Conservation (phyloP, 2,329 filamentous ascomycete genomes). For the Arthrobotrys pseudoclavata region DNA sequence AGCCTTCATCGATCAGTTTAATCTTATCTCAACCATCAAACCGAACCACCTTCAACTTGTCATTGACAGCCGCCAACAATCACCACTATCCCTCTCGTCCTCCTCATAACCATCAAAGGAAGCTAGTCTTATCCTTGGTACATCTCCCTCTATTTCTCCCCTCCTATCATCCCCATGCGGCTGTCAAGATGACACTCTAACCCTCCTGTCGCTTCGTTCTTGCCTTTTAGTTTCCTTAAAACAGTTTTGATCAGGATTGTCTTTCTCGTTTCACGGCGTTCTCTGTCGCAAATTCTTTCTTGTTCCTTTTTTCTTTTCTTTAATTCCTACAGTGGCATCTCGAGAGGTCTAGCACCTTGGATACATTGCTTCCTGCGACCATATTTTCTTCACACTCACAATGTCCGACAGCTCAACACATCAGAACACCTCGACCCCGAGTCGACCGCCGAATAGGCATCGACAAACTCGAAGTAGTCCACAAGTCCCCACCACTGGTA, state of each 20-base stretch:
- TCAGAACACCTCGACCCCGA: conserved; percentile 38
- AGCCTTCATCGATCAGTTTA: conserved; percentile 11
- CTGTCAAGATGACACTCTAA: conserved; percentile 58
- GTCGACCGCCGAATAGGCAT: conserved; percentile 45
- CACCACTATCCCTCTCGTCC: conserved; percentile 11
- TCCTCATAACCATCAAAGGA: not conserved
- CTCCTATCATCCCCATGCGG: conserved; percentile 3
- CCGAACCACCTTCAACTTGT: not conserved
- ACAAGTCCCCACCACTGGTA: conserved; percentile 39
- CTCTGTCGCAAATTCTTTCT: conserved; percentile 21
- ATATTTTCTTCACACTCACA: conserved; percentile 26
- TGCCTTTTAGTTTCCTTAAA: conserved; percentile 42
- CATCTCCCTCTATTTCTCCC: conserved; percentile 17
- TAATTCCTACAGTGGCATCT: conserved; percentile 8
- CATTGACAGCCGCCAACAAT: not conserved
- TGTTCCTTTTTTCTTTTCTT: conserved; percentile 2
- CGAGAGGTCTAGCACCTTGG: conserved; percentile 12
- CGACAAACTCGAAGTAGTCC: conserved; percentile 44
- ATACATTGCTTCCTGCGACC: not conserved
- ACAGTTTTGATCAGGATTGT: conserved; percentile 33
- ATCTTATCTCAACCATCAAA: not conserved
- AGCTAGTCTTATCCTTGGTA: conserved; percentile 47
- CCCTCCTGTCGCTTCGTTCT: conserved; percentile 34
- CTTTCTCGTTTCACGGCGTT: conserved; percentile 48
- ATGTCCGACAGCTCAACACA: conserved; percentile 42